A percentile compares a stretch with the other conserved stretches of the same genome.
These are phyloP conservation scores for Agapanthus africanus DNA, from an alignment of 106 monocot genomes.

Conservation along the genomic window DNA sequence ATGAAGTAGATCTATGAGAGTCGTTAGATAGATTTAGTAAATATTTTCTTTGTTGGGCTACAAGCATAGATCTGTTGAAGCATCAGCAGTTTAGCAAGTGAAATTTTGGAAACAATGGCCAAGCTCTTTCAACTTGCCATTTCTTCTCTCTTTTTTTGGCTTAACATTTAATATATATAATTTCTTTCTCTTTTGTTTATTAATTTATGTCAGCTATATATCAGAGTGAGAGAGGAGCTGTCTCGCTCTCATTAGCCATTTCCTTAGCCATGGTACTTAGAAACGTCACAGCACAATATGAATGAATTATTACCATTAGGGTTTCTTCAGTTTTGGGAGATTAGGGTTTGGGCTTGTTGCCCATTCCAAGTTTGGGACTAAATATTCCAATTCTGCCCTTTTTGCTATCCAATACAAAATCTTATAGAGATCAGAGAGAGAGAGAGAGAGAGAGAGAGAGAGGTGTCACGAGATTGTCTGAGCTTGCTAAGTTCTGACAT, in stretches of 20 bases:
- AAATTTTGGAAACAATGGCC: neutral
- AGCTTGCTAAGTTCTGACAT: conserved; percentile 21
- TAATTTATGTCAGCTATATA: too few relatives aligned
- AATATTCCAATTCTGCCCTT: conserved; percentile 8
- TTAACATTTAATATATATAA: neutral
- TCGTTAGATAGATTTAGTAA: conserved; percentile 8
- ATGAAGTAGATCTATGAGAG: conserved; percentile 12
- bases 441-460: conserved; percentile 1
- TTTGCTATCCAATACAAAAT: conserved; percentile 15
- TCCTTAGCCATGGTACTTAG: conserved; percentile 11
- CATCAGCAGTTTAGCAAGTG: neutral
- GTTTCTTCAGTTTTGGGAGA: neutral
- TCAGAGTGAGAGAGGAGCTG: neutral
- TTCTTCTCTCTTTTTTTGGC: conserved; percentile 5
- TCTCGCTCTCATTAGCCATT: conserved; percentile 13
- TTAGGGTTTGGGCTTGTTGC: conserved; percentile 16
- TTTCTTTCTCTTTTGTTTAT: conserved; percentile 12
- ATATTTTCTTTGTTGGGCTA: neutral
- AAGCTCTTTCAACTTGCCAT: conserved; percentile 5
- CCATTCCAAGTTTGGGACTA: neutral
- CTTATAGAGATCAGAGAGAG: conserved; percentile 7
- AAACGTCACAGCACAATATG: neutral
- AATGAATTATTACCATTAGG: neutral
- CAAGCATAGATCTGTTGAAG: conserved; percentile 8
- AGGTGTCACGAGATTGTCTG: conserved; percentile 34